Evolutionary conservation across 257 asterid species (phyloP), one percentile per base, ranked within the genome.

Genomic region (Vinca minor): DNA sequence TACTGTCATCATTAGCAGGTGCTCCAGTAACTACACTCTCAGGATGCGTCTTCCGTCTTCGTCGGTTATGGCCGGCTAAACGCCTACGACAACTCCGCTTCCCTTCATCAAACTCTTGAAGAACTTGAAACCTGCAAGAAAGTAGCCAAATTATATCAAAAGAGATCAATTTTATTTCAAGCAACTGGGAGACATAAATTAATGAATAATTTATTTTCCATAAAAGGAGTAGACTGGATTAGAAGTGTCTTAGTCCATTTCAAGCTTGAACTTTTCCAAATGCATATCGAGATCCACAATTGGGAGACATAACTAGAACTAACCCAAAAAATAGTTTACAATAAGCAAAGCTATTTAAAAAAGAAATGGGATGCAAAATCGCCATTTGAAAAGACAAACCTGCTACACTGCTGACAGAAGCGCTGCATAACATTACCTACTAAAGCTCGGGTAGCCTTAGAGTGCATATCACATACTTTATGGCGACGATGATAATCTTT

Each of bases 361-460:
- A 32, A 29, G 36, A 58, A 12, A 20, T 26, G 1, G 63, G 11
- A 62, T 11, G 29, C 29, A n/a, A 34, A 53, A 35, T 1, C 53
- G 14, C 8, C 1, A 36, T 12, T 5, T 17, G 23, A 26, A 69
- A 46, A 59, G 59, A 20, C 67, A 39, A 70, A 91, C 98, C 98
- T 91, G 94, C 96, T 91, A 76, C 98, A 88, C 71, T 88, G 98
- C 71, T 91, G 98, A 79, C 98, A 91, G 71, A 91, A 91, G 41
- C 98, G 81, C 77, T 91, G 98, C 92, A 83, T 62, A 29, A 85
- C 81, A 63, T 76, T 79, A 69, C 92, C 94, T 38, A 91, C 95
- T 71, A 88, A 70, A 59, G 96, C 94, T 62, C 72, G 61, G 12
- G 80, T 73, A 60, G 95, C 89, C 79, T 91, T 91, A 56, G 96